Conservation (phyloP, 2,329 filamentous ascomycete genomes). For the Fusarium compactum region DNA sequence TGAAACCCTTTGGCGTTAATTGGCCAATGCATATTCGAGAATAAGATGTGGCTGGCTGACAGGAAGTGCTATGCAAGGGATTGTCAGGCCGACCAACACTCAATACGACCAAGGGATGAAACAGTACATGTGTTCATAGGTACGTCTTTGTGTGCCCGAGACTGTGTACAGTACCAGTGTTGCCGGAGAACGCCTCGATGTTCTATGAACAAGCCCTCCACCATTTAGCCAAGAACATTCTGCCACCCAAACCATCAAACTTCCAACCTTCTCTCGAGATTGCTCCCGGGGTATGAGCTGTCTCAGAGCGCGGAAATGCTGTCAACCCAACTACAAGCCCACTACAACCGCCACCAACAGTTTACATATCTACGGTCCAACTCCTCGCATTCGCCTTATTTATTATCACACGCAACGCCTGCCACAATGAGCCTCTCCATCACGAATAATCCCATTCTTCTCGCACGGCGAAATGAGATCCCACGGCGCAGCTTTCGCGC, state of each 20-base stretch:
- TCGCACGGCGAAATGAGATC: neutral
- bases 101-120: neutral
- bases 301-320: neutral
- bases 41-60: neutral
- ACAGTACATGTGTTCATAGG: no score
- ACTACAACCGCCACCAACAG: neutral
- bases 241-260: neutral
- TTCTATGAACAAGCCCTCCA: neutral
- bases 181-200: neutral
- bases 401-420: neutral
- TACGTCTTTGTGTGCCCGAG: neutral
- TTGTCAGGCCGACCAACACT: neutral
- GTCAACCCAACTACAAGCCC: neutral
- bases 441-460: neutral
- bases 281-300: neutral
- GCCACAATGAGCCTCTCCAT: rapidly evolving
- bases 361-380: neutral
- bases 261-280: neutral
- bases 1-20: neutral
- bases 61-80: neutral
- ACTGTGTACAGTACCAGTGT: neutral
- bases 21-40: neutral
- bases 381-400: neutral
- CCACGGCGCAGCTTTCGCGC: neutral
- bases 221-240: neutral